Evolutionary conservation across 2,329 filamentous ascomycete species (phyloP).

Genomic region (Pseudocercospora ulei): DNA sequence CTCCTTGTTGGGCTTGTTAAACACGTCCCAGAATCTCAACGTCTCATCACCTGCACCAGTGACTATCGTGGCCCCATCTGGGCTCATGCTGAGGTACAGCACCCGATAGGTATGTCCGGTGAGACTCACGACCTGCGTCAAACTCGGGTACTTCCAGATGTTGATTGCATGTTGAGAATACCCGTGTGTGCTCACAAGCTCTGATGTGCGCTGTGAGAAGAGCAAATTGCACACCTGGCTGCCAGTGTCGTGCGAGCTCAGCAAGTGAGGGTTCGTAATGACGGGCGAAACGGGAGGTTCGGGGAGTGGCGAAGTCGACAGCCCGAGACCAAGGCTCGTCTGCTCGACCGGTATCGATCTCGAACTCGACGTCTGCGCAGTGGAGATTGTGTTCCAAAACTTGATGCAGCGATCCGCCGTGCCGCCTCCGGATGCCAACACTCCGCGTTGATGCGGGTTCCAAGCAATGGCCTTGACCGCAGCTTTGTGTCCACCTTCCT

Average conservation of each 20-base stretch:
- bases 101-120: constrained; percentile 96
- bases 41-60: constrained; percentile 96
- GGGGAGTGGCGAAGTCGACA: constrained; percentile 24
- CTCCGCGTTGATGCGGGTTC: constrained; percentile 89
- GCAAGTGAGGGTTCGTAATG: constrained; percentile 41
- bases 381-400: constrained; percentile 75
- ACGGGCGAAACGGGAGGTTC: constrained; percentile 32
- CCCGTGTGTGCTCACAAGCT: constrained; percentile 92
- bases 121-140: constrained; percentile 90
- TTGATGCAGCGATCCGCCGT: constrained; percentile 94
- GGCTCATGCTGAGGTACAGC: constrained; percentile 92
- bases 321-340: constrained; percentile 24
- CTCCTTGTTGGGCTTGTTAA: constrained; percentile 64
- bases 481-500: constrained; percentile 88
- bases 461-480: constrained; percentile 96
- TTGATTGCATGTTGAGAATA: constrained; percentile 98
- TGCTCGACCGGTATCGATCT: constrained; percentile 25
- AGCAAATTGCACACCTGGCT: constrained; percentile 98
- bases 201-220: constrained; percentile 95
- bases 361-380: constrained; percentile 34
- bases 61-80: constrained; percentile 84
- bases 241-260: constrained; percentile 85
- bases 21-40: constrained; percentile 90
- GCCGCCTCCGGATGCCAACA: constrained; percentile 90
- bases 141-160: constrained; percentile 97